These are phyloP conservation scores for Cryptococcus sp. DNA, from an alignment of 1,284 basidiomycete species.

Conservation along the genomic window DNA sequence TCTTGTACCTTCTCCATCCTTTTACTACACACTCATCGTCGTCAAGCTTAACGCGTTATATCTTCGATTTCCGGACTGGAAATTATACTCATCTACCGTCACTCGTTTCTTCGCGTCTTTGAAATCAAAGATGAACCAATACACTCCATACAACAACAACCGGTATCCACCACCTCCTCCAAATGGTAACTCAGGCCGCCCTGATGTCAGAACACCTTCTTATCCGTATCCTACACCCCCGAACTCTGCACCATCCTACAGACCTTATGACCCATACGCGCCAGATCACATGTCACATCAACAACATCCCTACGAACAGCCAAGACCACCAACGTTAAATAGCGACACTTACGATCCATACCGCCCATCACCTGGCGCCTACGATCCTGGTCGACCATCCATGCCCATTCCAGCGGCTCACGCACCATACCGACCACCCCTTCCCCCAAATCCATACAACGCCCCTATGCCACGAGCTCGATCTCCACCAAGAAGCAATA, in stretches of 20 bases:
- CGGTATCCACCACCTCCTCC: constrained; percentile 9
- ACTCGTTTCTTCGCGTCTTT: neutral
- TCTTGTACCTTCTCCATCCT: too few species aligned
- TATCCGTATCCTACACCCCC: constrained; percentile 17
- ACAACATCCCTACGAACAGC: constrained; percentile 24
- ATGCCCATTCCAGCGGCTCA: constrained; percentile 10
- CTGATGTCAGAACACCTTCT: constrained; percentile 17
- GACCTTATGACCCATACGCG: constrained; percentile 15
- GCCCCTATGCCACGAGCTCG: too few species aligned
- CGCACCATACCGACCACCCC: constrained; percentile 2
- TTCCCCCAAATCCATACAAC: constrained; percentile 1
- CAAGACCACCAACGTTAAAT: constrained; percentile 21
- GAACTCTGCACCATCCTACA: constrained; percentile 12
- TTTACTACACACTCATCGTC: too few species aligned
- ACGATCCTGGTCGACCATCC: constrained; percentile 22
- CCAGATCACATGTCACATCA: too few species aligned
- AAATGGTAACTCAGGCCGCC: constrained; percentile 5
- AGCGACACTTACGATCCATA: constrained; percentile 40
- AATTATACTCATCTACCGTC: too few species aligned
- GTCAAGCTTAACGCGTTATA: too few species aligned
- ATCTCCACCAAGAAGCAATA: constrained; percentile 9
- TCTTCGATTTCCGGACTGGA: too few species aligned
- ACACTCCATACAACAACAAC: constrained; percentile 22
- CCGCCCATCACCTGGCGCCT: constrained; percentile 22
- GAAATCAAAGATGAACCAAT: constrained; percentile 21